A percentile compares a stretch with the other conserved stretches of the same genome.
These are phyloP conservation scores for Ceratobasidium sp. DNA, from an alignment of 1,284 basidiomycete genomes.

Conservation along the genomic window DNA sequence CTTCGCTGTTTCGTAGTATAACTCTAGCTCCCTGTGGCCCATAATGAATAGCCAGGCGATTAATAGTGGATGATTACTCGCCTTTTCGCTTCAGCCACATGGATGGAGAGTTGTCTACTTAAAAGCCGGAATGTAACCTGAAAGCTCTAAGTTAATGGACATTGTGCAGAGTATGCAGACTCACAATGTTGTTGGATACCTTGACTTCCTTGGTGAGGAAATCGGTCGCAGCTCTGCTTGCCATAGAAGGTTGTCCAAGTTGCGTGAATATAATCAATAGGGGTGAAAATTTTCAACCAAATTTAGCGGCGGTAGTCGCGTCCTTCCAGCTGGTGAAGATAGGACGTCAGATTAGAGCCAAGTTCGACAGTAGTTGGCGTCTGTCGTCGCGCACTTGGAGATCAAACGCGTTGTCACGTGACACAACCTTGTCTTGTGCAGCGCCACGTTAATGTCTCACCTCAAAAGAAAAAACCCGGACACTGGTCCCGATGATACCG, in stretches of 20 bases:
- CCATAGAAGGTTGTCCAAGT: conserved; percentile 5
- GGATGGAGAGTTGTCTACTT: conserved; percentile 67
- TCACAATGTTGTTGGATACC: conserved; percentile 30
- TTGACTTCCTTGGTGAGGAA: conserved; percentile 36
- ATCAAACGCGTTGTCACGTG: not conserved
- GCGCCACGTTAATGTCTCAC: conserved; percentile 15
- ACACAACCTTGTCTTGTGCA: not conserved
- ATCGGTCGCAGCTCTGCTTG: conserved; percentile 16
- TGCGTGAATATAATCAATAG: no score
- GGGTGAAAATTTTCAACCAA: no score
- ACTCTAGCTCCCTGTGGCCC: conserved; percentile 62
- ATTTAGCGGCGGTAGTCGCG: no score
- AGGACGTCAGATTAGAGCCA: no score
- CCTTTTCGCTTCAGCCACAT: conserved; percentile 77
- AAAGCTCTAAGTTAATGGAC: not conserved
- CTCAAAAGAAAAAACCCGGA: conserved; percentile 20
- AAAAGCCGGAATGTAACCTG: conserved; percentile 76
- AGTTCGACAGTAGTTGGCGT: no score
- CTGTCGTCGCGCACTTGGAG: no score
- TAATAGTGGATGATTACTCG: conserved; percentile 55
- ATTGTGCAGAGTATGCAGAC: not conserved
- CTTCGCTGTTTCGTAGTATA: conserved; percentile 57
- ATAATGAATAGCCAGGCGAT: not conserved
- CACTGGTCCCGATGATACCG: not conserved
- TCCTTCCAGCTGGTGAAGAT: no score